Evolutionary conservation across 169 alveolate genomes (phyloP).

Genomic region (Eimeria acervulina): DNA sequence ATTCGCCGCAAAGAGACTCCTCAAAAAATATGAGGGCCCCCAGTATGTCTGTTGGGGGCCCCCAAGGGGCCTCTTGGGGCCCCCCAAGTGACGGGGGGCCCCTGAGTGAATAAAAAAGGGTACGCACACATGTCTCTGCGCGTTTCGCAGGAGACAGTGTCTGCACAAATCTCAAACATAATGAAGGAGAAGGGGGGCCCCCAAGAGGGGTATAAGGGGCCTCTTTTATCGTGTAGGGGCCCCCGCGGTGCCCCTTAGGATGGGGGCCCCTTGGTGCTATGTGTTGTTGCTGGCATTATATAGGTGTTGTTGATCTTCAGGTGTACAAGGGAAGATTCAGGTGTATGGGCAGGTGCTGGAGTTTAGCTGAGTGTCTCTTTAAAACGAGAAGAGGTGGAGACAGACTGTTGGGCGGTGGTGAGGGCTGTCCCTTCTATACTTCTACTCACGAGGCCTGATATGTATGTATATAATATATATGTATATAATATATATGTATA

Average conservation of each 20-base stretch:
- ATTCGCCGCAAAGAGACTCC: neutral
- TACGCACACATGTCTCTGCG: neutral
- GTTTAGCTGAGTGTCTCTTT: neutral
- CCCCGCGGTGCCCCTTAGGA: neutral
- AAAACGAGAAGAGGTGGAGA: neutral
- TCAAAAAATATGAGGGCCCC: neutral
- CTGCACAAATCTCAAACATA: neutral
- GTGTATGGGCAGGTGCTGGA: neutral
- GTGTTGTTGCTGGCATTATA: neutral
- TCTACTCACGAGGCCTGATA: neutral
- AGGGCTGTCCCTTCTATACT: too few relatives aligned
- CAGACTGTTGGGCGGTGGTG: neutral
- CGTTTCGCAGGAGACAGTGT: neutral
- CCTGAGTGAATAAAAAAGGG: neutral
- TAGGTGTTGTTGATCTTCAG: neutral
- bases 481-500: too few relatives aligned
- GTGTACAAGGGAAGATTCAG: neutral
- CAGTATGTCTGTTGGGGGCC: too few relatives aligned
- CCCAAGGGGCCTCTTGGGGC: too few relatives aligned
- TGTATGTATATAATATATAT: too few relatives aligned
- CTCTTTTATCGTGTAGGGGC: too few relatives aligned
- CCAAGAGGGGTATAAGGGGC: neutral
- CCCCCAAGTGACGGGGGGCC: too few relatives aligned
- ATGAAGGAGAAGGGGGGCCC: neutral
- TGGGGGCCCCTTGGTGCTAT: neutral